Percentiles rank a stretch among this genome's conserved stretches.
phyloP scores from a whole-genome alignment of 768 basidiomycete species.

The Dacryopinax primogenitus region DNA sequence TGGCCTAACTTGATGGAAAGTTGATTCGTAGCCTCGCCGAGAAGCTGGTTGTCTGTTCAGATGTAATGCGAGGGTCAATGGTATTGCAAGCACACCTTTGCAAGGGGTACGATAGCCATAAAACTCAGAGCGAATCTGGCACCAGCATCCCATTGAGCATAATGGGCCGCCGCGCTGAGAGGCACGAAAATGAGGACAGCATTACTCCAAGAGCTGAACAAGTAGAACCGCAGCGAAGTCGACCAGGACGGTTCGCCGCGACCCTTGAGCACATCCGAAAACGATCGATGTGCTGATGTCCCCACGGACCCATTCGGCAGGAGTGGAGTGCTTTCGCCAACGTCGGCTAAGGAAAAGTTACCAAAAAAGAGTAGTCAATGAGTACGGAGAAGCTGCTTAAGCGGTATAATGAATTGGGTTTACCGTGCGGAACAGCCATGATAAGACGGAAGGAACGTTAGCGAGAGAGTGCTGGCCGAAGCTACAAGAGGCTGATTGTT shows the following conservation, averaged over 20 bases:
- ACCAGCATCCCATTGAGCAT: slow-evolving; percentile 59
- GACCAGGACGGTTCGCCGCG: slow-evolving; percentile 49
- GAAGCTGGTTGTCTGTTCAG: slow-evolving; percentile 34
- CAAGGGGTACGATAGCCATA: slow-evolving; percentile 74
- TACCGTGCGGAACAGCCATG: neutral
- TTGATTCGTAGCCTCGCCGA: slow-evolving; percentile 74
- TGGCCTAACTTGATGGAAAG: slow-evolving; percentile 66
- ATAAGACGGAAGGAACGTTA: neutral
- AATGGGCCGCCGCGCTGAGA: slow-evolving; percentile 50
- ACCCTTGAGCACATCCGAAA: slow-evolving; percentile 28
- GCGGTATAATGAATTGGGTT: neutral
- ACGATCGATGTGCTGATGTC: neutral
- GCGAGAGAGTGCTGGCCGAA: neutral
- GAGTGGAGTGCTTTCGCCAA: neutral
- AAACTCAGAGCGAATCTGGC: slow-evolving; percentile 66
- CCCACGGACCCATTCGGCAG: neutral
- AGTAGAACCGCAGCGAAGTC: slow-evolving; percentile 44
- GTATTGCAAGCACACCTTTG: slow-evolving; percentile 43
- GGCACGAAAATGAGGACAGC: slow-evolving; percentile 70
- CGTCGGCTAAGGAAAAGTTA: neutral
- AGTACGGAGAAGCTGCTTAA: no score
- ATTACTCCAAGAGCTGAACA: slow-evolving; percentile 59
- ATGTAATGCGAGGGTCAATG: neutral
- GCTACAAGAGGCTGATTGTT: neutral
- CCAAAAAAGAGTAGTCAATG: neutral